Conservation (phyloP, 805 yeast species). For the Brettanomyces anomalus region DNA sequence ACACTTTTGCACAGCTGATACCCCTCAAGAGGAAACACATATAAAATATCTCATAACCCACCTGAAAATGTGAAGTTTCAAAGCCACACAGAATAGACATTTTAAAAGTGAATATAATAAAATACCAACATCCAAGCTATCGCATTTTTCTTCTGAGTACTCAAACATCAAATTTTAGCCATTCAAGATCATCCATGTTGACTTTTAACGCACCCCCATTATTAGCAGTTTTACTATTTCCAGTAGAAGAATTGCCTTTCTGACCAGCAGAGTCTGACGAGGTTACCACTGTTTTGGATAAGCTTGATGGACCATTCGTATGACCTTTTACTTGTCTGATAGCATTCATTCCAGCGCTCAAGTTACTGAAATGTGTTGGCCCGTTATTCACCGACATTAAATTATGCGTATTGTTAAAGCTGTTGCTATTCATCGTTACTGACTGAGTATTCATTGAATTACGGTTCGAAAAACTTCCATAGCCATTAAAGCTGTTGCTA, state of each 20-base stretch:
- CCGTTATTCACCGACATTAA: neutral
- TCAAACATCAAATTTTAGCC: conserved; percentile 28
- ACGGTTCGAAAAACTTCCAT: conserved; percentile 1
- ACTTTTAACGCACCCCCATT: conserved; percentile 1
- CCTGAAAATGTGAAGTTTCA: too few species aligned
- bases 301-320: conserved; percentile 4
- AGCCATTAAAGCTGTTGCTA: neutral
- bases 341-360: conserved; percentile 13
- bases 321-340: conserved; percentile 6
- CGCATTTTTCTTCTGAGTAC: neutral
- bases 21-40: too few species aligned
- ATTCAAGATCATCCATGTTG: conserved; percentile 23
- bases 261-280: conserved; percentile 1
- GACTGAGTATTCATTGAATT: neutral
- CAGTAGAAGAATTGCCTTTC: neutral
- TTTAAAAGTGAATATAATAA: too few species aligned
- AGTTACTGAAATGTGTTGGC: conserved; percentile 10
- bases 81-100: too few species aligned
- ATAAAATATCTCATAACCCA: too few species aligned
- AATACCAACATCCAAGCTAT: too few species aligned
- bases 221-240: neutral
- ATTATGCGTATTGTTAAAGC: neutral
- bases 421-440: conserved; percentile 1
- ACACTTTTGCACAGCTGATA: too few species aligned
- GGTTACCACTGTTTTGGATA: conserved; percentile 10